Evolutionary conservation across 1,284 basidiomycete genomes (phyloP).

Genomic region (Cutaneotrichosporon arboriforme): DNA sequence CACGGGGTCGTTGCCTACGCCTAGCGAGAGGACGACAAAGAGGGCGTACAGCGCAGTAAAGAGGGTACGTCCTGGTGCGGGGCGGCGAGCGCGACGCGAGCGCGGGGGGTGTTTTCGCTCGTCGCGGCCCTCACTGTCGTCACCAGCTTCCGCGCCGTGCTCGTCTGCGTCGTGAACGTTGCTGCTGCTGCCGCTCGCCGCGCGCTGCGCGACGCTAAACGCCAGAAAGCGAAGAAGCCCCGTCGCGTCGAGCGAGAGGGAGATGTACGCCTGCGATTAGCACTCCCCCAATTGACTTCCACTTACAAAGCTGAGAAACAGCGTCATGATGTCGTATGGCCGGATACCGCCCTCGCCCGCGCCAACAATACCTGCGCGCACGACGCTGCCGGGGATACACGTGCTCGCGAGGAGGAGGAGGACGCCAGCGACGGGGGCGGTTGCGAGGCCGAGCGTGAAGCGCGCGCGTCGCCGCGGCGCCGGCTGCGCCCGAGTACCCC

Average conservation of each 20-base stretch:
- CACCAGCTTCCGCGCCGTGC: neutral
- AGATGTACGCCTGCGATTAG: conserved; percentile 71
- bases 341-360: conserved; percentile 62
- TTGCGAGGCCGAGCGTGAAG: conserved; percentile 62
- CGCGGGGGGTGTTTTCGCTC: neutral
- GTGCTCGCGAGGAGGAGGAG: conserved; percentile 69
- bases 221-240: conserved; percentile 82
- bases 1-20: conserved; percentile 86
- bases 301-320: conserved; percentile 75
- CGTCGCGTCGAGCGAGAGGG: conserved; percentile 79
- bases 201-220: conserved; percentile 74
- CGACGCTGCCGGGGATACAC: conserved; percentile 60
- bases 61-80: conserved; percentile 56
- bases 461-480: conserved; percentile 15
- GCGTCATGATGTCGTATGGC: conserved; percentile 86
- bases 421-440: conserved; percentile 73
- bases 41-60: conserved; percentile 75
- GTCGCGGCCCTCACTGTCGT: neutral
- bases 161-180: neutral
- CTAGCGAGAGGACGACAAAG: conserved; percentile 68
- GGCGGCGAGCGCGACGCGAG: neutral
- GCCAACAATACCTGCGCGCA: conserved; percentile 61
- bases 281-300: neutral
- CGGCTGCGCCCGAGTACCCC: neutral
- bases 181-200: conserved; percentile 49